phyloP scores from a whole-genome alignment of 306 rosid genomes.

The Cicer bijugum region DNA sequence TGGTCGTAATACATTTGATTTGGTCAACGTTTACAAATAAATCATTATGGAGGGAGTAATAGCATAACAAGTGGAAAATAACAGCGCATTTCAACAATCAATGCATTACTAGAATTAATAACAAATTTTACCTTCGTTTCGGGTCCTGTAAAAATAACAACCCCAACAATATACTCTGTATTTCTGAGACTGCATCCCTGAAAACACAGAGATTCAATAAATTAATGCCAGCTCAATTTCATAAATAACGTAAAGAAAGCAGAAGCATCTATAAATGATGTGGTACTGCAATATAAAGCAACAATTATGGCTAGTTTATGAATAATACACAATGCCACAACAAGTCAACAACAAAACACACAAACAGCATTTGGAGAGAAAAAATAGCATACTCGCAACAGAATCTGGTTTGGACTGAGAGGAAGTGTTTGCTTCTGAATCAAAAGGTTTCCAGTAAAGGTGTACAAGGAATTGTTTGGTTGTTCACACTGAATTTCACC shows the following conservation, averaged over 20 bases:
- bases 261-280: conserved; percentile 30
- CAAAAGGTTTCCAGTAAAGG: conserved; percentile 88
- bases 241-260: conserved; percentile 22
- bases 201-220: conserved; percentile 41
- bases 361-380: conserved; percentile 37
- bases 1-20: background rate
- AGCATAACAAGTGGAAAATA: conserved; percentile 16
- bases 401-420: conserved; percentile 78
- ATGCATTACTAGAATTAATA: conserved; percentile 12
- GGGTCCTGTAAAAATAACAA: conserved; percentile 91
- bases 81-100: conserved; percentile 27
- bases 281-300: conserved; percentile 2
- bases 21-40: background rate
- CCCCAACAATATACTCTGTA: conserved; percentile 89
- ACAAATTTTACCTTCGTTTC: conserved; percentile 80
- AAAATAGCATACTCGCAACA: conserved; percentile 70
- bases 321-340: conserved; percentile 35
- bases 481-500: conserved; percentile 98
- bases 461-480: conserved; percentile 92
- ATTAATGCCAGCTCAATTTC: conserved; percentile 34
- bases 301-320: conserved; percentile 22
- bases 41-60: background rate
- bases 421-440: conserved; percentile 82
- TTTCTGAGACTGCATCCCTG: conserved; percentile 99
- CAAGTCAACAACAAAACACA: conserved; percentile 32